Base-by-base conservation (phyloP, 768 basidiomycete genomes). In the Collybiopsis luxurians region DNA sequence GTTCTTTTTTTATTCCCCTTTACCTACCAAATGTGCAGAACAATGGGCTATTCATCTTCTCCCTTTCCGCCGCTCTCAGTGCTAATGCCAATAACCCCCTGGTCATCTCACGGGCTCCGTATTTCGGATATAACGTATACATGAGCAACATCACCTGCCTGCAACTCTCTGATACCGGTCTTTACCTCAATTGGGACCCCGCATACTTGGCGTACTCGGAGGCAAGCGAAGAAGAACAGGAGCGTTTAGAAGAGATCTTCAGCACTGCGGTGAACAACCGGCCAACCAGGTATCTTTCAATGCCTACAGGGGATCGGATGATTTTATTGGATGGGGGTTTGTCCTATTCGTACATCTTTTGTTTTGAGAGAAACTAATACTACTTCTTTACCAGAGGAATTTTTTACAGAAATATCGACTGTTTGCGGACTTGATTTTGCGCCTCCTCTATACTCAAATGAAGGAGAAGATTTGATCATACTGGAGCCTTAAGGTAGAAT, bases 141-240 rank as follows among this genome's bases (percentile, higher is more conserved):
- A 64, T 79, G 26, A 55, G 38, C 17, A 59, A 57, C 54, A 63
- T 83, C n/a, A 74, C 75, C 24, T 85, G 82, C 61, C 72, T 85
- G 21, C 82, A 84, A 63, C 74, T 84, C 70, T 79, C 80, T 0
- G 76, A 80, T 26, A 79, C 80, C 0, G 79, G 77, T 0, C 58
- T 85, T 12, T 85, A 74, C 58, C 60, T 83, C 34, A 83, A 79
- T 54, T 81, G 77, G 72, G 70, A 74, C 50, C 57, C 63, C 27
- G 30, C 26, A 2, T 23, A 54, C 27, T 40, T 54, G 17, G 4
- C 28, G 13, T 21, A 27, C n/a, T 31, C 28, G 11, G 17, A 30
- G 2, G 53, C 39, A 30, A 3, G 24, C 17, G 17, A n/a, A 5
- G 42, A 9, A 2, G 39, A 42, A n/a, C 40, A 21, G 40, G 15